Evolutionary conservation across 164 flowering plant species (phyloP).

Genomic region (Berberis vulgaris): DNA sequence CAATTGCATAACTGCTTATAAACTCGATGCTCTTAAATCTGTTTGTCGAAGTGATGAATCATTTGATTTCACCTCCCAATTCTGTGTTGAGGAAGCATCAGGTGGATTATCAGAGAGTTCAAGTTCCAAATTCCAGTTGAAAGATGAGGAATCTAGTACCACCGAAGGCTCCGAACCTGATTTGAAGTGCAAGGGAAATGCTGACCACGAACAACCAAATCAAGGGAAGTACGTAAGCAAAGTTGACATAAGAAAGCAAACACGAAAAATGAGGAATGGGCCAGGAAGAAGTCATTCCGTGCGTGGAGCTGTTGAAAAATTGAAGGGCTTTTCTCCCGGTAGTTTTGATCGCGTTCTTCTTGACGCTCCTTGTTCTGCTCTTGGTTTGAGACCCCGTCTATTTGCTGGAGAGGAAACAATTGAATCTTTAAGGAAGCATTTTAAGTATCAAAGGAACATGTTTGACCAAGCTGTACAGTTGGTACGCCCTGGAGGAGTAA

Average conservation of each 20-base stretch:
- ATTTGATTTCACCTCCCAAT: constrained; percentile 11
- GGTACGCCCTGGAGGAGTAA: constrained; percentile 87
- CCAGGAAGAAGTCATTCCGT: constrained; percentile 66
- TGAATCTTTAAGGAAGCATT: constrained; percentile 66
- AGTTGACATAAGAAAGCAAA: constrained; percentile 42
- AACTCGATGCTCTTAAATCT: constrained; percentile 89
- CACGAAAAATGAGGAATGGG: constrained; percentile 63
- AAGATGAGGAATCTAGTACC: constrained; percentile 5
- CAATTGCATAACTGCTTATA: constrained; percentile 64
- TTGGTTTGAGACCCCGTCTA: constrained; percentile 90
- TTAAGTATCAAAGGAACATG: constrained; percentile 81
- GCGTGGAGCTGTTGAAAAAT: constrained; percentile 72
- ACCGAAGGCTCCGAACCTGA: constrained; percentile 12
- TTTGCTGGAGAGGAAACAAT: constrained; percentile 83
- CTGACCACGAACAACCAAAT: constrained; percentile 21
- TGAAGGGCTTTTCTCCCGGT: constrained; percentile 67
- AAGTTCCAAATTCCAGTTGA: background rate
- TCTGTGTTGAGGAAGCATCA: constrained; percentile 9
- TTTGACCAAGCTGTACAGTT: constrained; percentile 95
- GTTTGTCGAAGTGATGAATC: constrained; percentile 32
- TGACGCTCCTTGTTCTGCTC: constrained; percentile 99
- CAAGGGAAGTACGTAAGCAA: constrained; percentile 35
- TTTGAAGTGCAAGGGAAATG: constrained; percentile 7
- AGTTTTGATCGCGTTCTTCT: constrained; percentile 95
- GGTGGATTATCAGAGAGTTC: constrained; percentile 10